Conservation (phyloP, 345 rosid genomes). For the Turritis glabra region DNA sequence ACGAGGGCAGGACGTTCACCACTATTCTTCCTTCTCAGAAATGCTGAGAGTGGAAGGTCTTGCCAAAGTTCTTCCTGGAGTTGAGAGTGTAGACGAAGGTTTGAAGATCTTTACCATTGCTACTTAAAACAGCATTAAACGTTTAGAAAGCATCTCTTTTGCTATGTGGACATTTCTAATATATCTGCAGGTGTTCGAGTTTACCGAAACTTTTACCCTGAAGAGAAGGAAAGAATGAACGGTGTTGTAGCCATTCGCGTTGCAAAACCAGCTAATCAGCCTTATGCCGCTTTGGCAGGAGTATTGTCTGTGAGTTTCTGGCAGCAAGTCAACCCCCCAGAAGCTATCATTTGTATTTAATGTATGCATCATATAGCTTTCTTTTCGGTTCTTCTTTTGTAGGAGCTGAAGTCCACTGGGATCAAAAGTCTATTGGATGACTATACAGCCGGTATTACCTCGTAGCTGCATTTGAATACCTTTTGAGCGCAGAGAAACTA, state of each 20-base stretch:
- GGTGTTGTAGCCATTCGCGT: slow-evolving; percentile 70
- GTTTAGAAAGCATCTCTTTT: not conserved
- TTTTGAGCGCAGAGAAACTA: slow-evolving; percentile 3
- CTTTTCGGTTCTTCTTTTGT: slow-evolving; percentile 2
- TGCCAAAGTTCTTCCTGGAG: slow-evolving; percentile 65
- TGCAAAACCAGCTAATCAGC: slow-evolving; percentile 54
- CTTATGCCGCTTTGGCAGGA: slow-evolving; percentile 54
- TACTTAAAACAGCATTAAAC: not conserved
- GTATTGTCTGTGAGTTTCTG: slow-evolving; percentile 63
- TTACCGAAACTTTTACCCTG: slow-evolving; percentile 66
- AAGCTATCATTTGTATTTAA: not conserved
- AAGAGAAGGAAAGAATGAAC: slow-evolving; percentile 60
- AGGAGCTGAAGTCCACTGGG: slow-evolving; percentile 36
- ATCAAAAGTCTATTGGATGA: slow-evolving; percentile 25
- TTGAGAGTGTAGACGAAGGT: slow-evolving; percentile 67
- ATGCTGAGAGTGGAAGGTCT: slow-evolving; percentile 68
- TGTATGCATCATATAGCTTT: not conserved
- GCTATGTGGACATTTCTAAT: slow-evolving; percentile 8
- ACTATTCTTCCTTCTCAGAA: slow-evolving; percentile 60
- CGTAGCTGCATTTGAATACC: slow-evolving; percentile 12
- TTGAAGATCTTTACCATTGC: slow-evolving; percentile 8
- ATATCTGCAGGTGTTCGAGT: slow-evolving; percentile 51
- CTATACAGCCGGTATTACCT: slow-evolving; percentile 17
- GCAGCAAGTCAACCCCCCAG: not conserved
- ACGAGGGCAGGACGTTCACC: slow-evolving; percentile 49